Evolutionary conservation across 2,329 filamentous ascomycete genomes (phyloP).

Genomic region (Cladobotryum protrusum): DNA sequence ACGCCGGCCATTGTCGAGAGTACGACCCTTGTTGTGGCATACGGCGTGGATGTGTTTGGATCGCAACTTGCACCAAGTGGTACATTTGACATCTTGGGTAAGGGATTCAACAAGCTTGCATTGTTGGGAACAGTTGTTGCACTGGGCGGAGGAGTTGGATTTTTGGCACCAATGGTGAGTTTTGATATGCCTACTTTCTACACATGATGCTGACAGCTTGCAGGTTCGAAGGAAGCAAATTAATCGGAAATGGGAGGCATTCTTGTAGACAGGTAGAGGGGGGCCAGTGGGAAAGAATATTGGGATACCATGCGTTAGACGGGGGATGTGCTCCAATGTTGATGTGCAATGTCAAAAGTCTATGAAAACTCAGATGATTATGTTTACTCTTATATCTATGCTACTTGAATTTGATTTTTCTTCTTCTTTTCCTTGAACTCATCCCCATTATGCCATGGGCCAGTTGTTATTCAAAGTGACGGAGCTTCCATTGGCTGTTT

Average conservation of each 20-base stretch:
- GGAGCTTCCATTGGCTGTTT: conserved; percentile 29
- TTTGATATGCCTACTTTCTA: background rate
- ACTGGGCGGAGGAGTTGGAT: conserved; percentile 66
- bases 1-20: conserved; percentile 80
- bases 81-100: conserved; percentile 86
- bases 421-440: background rate
- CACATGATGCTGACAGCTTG: conserved; percentile 25
- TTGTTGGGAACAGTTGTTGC: conserved; percentile 79
- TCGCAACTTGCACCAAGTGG: conserved; percentile 81
- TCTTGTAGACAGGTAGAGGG: conserved; percentile 20
- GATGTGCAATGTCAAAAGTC: no score
- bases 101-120: conserved; percentile 86
- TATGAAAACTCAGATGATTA: no score
- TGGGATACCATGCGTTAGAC: conserved; percentile 3
- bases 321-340: no score
- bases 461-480: conserved; percentile 32
- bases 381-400: no score
- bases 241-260: conserved; percentile 53
- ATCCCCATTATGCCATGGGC: conserved; percentile 24
- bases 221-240: conserved; percentile 62
- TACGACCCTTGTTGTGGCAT: conserved; percentile 83
- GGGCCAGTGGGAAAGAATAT: background rate
- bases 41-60: conserved; percentile 82
- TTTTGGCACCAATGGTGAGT: conserved; percentile 81
- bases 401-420: background rate